Percentiles rank a stretch among this genome's conserved stretches.
phyloP scores from a whole-genome alignment of 148 eudicot genomes.

The Gaultheria prostrata region DNA sequence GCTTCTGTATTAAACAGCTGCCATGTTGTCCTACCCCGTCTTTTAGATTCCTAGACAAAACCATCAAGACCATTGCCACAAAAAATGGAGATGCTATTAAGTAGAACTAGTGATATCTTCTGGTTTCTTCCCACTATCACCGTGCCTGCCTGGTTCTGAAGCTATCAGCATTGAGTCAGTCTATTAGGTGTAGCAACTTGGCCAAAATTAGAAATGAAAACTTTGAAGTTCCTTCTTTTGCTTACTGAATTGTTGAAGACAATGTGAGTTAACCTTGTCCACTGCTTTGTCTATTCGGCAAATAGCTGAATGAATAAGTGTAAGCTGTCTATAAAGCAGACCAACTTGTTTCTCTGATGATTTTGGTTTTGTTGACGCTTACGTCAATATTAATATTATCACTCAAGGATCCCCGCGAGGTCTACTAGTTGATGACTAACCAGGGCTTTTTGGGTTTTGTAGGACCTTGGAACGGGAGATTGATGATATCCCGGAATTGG shows the following conservation, averaged over 20 bases:
- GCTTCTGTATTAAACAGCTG: not conserved
- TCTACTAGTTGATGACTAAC: not conserved
- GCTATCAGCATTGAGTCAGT: not conserved
- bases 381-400: not conserved
- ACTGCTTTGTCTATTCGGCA: not conserved
- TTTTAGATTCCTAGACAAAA: not conserved
- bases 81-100: not conserved
- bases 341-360: not conserved
- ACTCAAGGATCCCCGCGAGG: not conserved
- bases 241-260: conserved; percentile 3
- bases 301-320: not conserved
- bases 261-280: not conserved
- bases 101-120: not conserved
- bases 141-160: not conserved
- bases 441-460: not conserved
- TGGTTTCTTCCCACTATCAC: not conserved
- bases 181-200: not conserved
- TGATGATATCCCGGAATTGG: not conserved
- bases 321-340: not conserved
- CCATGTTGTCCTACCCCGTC: not conserved
- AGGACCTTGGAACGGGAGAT: conserved; percentile 7
- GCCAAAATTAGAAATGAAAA: not conserved
- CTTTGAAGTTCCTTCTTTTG: not conserved
- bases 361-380: not conserved
- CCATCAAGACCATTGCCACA: not conserved